A percentile compares a stretch with the other conserved stretches of the same genome.
These are phyloP conservation scores for Trametes maxima DNA, from an alignment of 768 basidiomycete genomes.

Conservation along the genomic window DNA sequence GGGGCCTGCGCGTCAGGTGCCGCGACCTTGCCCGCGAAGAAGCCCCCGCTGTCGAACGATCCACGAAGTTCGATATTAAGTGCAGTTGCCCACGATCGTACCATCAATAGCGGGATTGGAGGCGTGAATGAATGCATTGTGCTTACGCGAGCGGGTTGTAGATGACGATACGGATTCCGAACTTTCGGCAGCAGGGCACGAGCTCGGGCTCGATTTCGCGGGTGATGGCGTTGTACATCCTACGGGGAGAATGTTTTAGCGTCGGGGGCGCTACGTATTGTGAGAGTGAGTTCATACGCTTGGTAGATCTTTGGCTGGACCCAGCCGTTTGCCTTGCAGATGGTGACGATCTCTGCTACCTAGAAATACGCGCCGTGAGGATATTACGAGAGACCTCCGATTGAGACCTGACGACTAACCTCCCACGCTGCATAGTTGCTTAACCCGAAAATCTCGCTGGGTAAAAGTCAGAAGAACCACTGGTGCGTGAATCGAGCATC, in stretches of 20 bases:
- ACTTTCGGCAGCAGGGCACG: slow-evolving; percentile 60
- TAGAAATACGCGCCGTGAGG: slow-evolving; percentile 17
- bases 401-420: slow-evolving; percentile 28
- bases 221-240: slow-evolving; percentile 53
- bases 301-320: slow-evolving; percentile 59
- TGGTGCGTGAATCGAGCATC: too few relatives aligned
- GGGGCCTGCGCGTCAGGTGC: slow-evolving; percentile 37
- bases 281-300: slow-evolving; percentile 38
- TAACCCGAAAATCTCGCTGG: slow-evolving; percentile 60
- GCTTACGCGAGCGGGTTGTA: slow-evolving; percentile 57
- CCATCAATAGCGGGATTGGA: background rate
- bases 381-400: background rate
- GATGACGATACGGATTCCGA: slow-evolving; percentile 55
- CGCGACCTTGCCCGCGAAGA: slow-evolving; percentile 57
- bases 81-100: background rate
- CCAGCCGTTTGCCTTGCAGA: slow-evolving; percentile 56
- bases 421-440: slow-evolving; percentile 65
- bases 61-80: background rate
- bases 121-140: background rate
- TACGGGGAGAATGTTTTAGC: slow-evolving; percentile 19
- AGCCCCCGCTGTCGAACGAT: slow-evolving; percentile 44
- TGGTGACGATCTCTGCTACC: slow-evolving; percentile 61
- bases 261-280: background rate
- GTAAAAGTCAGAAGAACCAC: background rate
- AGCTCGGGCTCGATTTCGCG: slow-evolving; percentile 52